These are phyloP conservation scores for Cajanus cajan DNA, from an alignment of 306 rosid genomes.

Conservation along the genomic window DNA sequence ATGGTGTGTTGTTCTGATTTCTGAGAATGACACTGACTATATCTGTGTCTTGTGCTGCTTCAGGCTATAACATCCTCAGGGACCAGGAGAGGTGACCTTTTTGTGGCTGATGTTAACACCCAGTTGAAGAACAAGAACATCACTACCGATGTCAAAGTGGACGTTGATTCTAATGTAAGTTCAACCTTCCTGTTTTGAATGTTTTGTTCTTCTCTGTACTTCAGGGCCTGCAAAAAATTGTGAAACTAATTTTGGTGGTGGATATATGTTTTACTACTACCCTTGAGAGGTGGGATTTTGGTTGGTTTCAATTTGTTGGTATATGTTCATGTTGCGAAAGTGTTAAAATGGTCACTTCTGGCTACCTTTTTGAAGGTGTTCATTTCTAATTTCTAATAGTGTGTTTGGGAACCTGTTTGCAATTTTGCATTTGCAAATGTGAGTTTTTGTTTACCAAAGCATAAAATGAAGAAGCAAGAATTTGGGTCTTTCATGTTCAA, in stretches of 20 bases:
- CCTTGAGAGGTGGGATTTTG: not conserved
- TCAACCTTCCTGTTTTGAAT: not conserved
- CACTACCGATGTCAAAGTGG: slow-evolving; percentile 90
- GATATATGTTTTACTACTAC: not conserved
- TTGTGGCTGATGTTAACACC: slow-evolving; percentile 74
- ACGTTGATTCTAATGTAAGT: slow-evolving; percentile 82
- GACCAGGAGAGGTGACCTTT: slow-evolving; percentile 68
- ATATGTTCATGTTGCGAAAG: not conserved
- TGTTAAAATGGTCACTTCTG: not conserved
- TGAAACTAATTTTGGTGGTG: not conserved
- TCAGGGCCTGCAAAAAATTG: not conserved
- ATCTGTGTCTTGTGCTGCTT: too few relatives aligned
- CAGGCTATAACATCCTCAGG: slow-evolving; percentile 89
- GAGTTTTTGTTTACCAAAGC: too few relatives aligned
- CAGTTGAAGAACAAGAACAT: slow-evolving; percentile 91
- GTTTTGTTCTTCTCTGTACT: not conserved
- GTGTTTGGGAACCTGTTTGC: not conserved
- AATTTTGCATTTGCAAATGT: too few relatives aligned
- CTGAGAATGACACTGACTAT: too few relatives aligned
- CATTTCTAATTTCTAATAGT: not conserved
- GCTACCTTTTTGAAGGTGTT: not conserved
- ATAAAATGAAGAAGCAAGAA: too few relatives aligned
- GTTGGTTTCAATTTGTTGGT: not conserved
- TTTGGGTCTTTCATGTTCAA: too few relatives aligned
- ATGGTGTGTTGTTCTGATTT: too few relatives aligned